Conservation (phyloP, 208 protist genomes). For the Acanthamoeba healyi region DNA sequence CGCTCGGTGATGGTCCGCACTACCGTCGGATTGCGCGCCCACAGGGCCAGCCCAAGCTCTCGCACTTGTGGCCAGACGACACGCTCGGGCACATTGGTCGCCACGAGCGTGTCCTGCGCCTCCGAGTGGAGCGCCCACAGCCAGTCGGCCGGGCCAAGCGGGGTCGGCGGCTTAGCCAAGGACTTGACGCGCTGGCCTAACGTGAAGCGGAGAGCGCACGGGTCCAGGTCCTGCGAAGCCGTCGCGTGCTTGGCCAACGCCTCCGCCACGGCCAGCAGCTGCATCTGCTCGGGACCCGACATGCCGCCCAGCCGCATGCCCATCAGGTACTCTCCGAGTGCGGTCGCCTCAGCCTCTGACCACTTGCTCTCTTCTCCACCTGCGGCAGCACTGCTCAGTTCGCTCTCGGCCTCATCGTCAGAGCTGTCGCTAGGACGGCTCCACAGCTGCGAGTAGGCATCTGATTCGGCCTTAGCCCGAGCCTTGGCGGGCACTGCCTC, state of each 20-base stretch:
- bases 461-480: background rate
- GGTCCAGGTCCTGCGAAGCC: constrained; percentile 74
- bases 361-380: background rate
- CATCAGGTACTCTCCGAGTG: constrained; percentile 71
- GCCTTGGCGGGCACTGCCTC: background rate
- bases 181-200: constrained; percentile 43
- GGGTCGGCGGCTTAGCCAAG: constrained; percentile 9
- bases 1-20: constrained; percentile 78
- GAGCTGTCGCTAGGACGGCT: background rate
- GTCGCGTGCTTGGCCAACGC: constrained; percentile 61
- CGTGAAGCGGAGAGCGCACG: constrained; percentile 62
- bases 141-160: constrained; percentile 68
- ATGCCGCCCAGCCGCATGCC: constrained; percentile 37
- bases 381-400: background rate
- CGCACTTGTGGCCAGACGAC: constrained; percentile 75
- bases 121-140: constrained; percentile 84
- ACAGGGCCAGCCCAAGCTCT: constrained; percentile 77
- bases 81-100: constrained; percentile 34
- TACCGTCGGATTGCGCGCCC: constrained; percentile 78
- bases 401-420: background rate
- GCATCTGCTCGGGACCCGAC: constrained; percentile 71
- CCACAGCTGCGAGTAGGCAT: constrained; percentile 10
- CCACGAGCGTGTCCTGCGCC: constrained; percentile 80
- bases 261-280: constrained; percentile 77
- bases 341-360: constrained; percentile 16